Conservation (phyloP, 257 asterid species). For the Solanum pimpinellifolium region DNA sequence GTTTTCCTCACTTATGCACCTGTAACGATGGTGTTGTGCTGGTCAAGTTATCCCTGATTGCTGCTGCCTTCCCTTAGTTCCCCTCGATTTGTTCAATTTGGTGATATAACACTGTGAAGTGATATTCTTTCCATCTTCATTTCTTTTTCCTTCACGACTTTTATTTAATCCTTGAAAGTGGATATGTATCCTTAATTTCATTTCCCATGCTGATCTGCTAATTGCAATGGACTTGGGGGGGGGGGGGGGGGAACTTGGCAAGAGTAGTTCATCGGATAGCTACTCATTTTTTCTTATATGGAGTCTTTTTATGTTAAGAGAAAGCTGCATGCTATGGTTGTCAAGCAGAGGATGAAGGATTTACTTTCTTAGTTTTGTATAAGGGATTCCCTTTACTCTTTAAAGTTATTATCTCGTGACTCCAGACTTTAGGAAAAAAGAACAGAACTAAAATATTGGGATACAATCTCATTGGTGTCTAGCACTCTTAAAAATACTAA, state of each 20-base stretch:
- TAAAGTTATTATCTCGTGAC: background rate
- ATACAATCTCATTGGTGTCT: background rate
- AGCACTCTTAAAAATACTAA: background rate
- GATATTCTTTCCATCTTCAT: background rate
- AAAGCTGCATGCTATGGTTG: background rate
- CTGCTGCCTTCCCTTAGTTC: background rate
- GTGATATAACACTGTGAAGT: background rate
- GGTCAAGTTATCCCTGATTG: background rate
- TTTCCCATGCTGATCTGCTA: background rate
- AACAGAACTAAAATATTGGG: background rate
- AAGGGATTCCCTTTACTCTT: background rate
- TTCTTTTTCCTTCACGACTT: background rate
- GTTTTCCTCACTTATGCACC: background rate
- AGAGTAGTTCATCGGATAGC: background rate
- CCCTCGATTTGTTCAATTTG: background rate
- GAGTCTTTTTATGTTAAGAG: background rate
- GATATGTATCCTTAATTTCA: background rate
- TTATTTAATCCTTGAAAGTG: background rate
- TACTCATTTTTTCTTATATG: background rate
- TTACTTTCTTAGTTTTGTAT: background rate
- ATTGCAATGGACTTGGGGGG: background rate
- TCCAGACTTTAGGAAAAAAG: background rate
- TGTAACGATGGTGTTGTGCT: background rate
- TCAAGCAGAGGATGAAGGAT: background rate
- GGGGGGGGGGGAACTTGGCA: background rate